These are phyloP conservation scores for Gigaspora rosea DNA, from an alignment of 192 early-diverging fungal genomes.

Conservation along the genomic window DNA sequence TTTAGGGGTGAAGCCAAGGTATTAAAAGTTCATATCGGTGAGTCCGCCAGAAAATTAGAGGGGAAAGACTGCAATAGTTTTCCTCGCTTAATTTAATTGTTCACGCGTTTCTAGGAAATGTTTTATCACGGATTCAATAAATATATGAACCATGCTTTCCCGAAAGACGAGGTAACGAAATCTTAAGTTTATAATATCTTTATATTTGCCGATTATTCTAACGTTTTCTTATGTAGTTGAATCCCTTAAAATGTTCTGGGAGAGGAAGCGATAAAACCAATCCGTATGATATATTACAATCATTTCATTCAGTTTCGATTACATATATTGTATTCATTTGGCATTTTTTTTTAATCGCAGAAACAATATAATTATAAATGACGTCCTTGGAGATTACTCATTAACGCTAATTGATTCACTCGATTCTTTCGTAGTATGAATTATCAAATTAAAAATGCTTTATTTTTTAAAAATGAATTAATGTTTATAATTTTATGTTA, in stretches of 20 bases:
- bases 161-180: constrained; percentile 70
- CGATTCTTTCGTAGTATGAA: constrained; percentile 77
- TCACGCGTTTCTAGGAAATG: constrained; percentile 52
- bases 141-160: constrained; percentile 86
- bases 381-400: constrained; percentile 93
- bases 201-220: not conserved
- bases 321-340: constrained; percentile 7
- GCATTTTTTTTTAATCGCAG: constrained; percentile 9
- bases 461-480: not conserved
- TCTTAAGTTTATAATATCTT: not conserved
- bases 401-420: constrained; percentile 92
- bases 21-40: no score
- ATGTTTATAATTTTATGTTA: constrained; percentile 19
- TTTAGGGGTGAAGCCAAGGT: no score
- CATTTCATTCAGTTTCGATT: constrained; percentile 2
- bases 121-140: constrained; percentile 78
- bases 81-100: not conserved
- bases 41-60: no score
- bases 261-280: constrained; percentile 67
- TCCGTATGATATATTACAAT: constrained; percentile 44
- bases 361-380: constrained; percentile 71
- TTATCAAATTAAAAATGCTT: not conserved
- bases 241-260: constrained; percentile 81
- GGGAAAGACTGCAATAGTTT: not conserved
- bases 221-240: constrained; percentile 48